These are phyloP conservation scores for Trichoderma guizhouense DNA, from an alignment of 2,329 filamentous ascomycete species.

Conservation along the genomic window DNA sequence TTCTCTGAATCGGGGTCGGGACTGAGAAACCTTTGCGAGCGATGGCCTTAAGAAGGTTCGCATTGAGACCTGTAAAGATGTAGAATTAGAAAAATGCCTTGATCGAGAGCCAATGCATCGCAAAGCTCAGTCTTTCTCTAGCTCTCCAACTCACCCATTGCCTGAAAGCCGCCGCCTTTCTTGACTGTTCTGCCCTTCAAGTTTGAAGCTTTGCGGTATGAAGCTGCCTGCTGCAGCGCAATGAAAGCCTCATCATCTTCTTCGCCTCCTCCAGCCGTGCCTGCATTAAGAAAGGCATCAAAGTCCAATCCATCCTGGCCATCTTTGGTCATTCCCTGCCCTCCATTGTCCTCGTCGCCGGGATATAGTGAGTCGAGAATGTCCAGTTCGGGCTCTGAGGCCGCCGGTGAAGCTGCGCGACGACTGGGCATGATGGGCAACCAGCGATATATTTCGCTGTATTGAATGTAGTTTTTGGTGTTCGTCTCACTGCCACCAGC, in stretches of 20 bases:
- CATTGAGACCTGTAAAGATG: conserved; percentile 60
- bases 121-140: neutral
- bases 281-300: conserved; percentile 58
- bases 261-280: conserved; percentile 44
- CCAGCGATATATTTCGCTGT: neutral
- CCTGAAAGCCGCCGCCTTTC: conserved; percentile 95
- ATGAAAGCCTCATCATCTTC: conserved; percentile 87
- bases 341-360: conserved; percentile 51
- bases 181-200: conserved; percentile 82
- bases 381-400: conserved; percentile 88
- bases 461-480: neutral
- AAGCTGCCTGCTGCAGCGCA: conserved; percentile 78
- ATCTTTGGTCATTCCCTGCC: conserved; percentile 31
- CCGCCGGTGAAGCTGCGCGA: conserved; percentile 73
- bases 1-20: conserved; percentile 94
- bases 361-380: conserved; percentile 77
- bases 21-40: conserved; percentile 91
- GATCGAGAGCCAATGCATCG: neutral
- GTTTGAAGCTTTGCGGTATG: conserved; percentile 80
- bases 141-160: conserved; percentile 64
- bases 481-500: neutral
- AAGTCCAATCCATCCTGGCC: conserved; percentile 51
- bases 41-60: conserved; percentile 84
- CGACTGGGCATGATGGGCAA: conserved; percentile 56
- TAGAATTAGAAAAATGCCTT: neutral